Evolutionary conservation across 441 rosid species (phyloP).

Genomic region (Kokia cookei): DNA sequence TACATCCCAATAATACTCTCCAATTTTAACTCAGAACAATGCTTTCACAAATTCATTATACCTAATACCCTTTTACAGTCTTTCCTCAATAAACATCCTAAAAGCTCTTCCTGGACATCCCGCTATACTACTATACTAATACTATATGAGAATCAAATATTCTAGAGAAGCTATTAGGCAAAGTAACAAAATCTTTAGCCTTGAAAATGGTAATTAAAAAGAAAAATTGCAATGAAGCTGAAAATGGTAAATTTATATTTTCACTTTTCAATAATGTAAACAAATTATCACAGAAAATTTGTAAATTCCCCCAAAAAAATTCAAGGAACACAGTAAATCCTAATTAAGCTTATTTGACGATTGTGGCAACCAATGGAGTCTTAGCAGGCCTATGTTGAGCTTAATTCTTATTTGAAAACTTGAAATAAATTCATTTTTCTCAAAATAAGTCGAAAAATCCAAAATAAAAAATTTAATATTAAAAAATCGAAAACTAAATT

Average conservation of each 20-base stretch:
- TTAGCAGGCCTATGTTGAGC: conserved; percentile 97
- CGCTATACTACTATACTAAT: background rate
- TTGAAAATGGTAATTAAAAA: background rate
- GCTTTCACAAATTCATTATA: background rate
- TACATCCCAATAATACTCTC: background rate
- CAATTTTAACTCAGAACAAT: background rate
- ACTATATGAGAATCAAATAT: background rate
- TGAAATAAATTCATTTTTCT: too few species aligned
- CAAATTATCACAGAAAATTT: background rate
- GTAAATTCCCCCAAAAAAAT: background rate
- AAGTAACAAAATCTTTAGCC: background rate
- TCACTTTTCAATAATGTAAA: background rate
- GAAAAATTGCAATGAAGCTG: background rate
- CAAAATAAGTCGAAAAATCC: too few species aligned
- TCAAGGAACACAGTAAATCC: background rate
- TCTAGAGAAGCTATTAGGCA: background rate
- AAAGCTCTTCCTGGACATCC: background rate
- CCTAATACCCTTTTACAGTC: background rate
- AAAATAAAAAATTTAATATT: too few species aligned
- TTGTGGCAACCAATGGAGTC: conserved; percentile 98
- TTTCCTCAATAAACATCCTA: background rate
- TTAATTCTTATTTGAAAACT: conserved; percentile 41
- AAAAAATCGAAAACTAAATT: too few species aligned
- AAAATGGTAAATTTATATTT: background rate
- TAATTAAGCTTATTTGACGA: conserved; percentile 60